Evolutionary conservation across 2,329 filamentous ascomycete genomes (phyloP), one percentile per base, ranked within the genome.

Genomic region (Neonectria coccinea): DNA sequence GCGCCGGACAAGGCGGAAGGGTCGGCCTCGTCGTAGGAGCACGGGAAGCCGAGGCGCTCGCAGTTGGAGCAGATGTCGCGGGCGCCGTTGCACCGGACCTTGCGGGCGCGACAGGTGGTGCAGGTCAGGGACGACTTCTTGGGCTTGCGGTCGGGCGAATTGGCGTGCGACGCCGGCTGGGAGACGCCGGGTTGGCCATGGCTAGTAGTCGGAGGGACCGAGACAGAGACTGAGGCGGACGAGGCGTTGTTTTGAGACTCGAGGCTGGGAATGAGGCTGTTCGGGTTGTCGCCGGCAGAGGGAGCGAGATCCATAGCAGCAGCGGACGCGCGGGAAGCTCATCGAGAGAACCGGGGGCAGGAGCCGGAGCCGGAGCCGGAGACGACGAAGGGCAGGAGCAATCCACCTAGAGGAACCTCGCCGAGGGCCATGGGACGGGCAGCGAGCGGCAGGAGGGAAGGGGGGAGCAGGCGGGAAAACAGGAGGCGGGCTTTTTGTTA

Each of bases 21-120:
- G 58, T 79, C 79, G 51, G 76, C 78, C 57, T 86, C 84, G 63
- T 86, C 84, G 70, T 87, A 88, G 8, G 85, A 85, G 73, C 86
- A 88, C 7, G 82, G 80, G 68, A 88, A 88, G 52, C 84, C 85
- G 48, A 88, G 81, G 20, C 86, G 83, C 67, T 87, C 84, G 76
- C 86, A 88, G 75, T 87, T 88, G 76, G 84, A 83, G 75, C 86
- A 88, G 63, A 85, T 77, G 54, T 83, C 80, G 44, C 83, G 83
- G 12, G 81, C 79, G 39, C 85, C 84, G 71, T 88, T 85, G 77
- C 86, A 88, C 52, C 86, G 85, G 20, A 88, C 86, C 75, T 88
- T 88, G 72, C 86, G 84, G 53, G 83, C 80, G 22, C 85, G 83
- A 67, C 84, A 87, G 11, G 84, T 85, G 67, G 82, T 80, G 73